A percentile compares a stretch with the other conserved stretches of the same genome.
Conservation (phyloP, 306 rosid genomes). For the barrel medic (Medicago truncatula) region DNA sequence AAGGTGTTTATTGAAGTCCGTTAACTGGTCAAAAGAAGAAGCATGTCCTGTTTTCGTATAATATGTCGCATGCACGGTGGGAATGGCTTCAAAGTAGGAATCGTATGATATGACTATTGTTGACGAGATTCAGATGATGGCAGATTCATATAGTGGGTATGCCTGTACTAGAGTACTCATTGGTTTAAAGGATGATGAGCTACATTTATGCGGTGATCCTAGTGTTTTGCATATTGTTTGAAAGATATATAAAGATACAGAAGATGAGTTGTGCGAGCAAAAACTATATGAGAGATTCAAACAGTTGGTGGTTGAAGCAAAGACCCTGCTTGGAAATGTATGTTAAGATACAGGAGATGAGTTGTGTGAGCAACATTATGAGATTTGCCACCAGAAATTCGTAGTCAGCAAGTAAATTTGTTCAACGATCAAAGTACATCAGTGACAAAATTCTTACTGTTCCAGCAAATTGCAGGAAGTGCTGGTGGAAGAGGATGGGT, state of each 20-base stretch:
- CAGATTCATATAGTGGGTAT: too few species aligned
- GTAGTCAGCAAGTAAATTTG: constrained; percentile 80
- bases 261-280: constrained; percentile 76
- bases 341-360: constrained; percentile 84
- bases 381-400: constrained; percentile 90
- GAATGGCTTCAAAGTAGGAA: too few species aligned
- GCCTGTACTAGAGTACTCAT: too few species aligned
- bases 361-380: constrained; percentile 73
- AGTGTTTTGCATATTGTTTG: constrained; percentile 79
- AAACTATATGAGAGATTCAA: constrained; percentile 90
- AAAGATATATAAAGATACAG: constrained; percentile 73
- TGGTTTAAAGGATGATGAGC: too few species aligned
- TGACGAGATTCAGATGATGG: too few species aligned
- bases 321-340: constrained; percentile 81
- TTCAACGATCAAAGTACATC: constrained; percentile 80
- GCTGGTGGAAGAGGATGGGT: constrained; percentile 96
- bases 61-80: too few species aligned
- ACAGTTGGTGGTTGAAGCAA: constrained; percentile 89
- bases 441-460: constrained; percentile 84
- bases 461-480: constrained; percentile 94
- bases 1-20: too few species aligned
- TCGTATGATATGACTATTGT: too few species aligned
- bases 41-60: too few species aligned
- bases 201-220: constrained; percentile 83
- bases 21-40: too few species aligned